Percentiles rank a stretch among this genome's conserved stretches.
These are phyloP conservation scores for Exophiala xenobiotica DNA, from an alignment of 2,329 filamentous ascomycete genomes.

Conservation along the genomic window DNA sequence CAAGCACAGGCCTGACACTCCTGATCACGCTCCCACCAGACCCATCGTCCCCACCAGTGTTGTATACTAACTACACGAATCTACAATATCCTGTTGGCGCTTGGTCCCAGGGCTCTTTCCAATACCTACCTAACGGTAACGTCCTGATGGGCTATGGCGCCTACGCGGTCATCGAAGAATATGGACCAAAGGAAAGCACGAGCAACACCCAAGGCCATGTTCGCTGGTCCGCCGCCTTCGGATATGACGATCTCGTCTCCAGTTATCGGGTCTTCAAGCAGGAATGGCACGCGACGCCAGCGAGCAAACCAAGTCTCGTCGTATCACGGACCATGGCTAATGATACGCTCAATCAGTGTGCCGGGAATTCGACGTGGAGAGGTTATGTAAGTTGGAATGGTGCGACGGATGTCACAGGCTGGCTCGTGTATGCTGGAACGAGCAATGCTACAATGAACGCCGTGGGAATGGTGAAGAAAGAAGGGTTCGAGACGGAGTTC, in stretches of 20 bases:
- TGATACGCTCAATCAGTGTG: conserved; percentile 36
- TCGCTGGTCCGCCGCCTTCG: conserved; percentile 35
- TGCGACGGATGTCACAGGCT: conserved; percentile 39
- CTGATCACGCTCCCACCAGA: conserved; percentile 7
- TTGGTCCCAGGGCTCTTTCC: conserved; percentile 39
- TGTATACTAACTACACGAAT: conserved; percentile 8
- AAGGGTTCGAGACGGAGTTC: conserved; percentile 40
- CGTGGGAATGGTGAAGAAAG: conserved; percentile 34
- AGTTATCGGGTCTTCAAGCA: conserved; percentile 42
- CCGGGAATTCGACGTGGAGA: conserved; percentile 29
- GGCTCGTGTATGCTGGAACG: conserved; percentile 37
- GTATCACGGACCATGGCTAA: conserved; percentile 17
- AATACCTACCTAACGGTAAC: conserved; percentile 39
- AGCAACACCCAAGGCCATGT: not conserved
- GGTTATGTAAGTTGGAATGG: conserved; percentile 44
- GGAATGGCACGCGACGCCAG: conserved; percentile 40
- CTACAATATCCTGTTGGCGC: not conserved
- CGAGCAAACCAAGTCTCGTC: conserved; percentile 36
- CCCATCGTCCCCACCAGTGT: conserved; percentile 2
- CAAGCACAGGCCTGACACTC: conserved; percentile 4
- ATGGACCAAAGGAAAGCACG: conserved; percentile 25
- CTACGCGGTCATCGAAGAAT: conserved; percentile 39
- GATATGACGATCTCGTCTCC: conserved; percentile 36
- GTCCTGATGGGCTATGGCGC: conserved; percentile 42
- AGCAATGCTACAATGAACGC: conserved; percentile 35